Evolutionary conservation across 1,139 yeast species (phyloP), one percentile per base, ranked within the genome.

Genomic region (Pichia sp.): DNA sequence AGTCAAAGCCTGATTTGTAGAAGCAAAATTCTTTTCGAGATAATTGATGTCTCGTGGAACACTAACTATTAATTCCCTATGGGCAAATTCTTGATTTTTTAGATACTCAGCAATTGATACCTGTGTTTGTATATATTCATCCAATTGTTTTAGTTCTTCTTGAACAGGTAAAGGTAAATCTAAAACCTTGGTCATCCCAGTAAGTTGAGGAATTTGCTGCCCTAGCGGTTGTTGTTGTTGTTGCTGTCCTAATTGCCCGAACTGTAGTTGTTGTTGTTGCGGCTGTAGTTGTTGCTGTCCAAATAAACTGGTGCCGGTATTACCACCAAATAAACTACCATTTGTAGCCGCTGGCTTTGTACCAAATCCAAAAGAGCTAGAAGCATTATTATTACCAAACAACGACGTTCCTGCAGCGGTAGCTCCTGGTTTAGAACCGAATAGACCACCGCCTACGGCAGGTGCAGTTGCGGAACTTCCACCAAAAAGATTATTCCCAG

Each of bases 31-130:
- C 55, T 80, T 74, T 45, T 74, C 73, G 48, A 92, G 66, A 55
- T 82, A 87, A 53, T 77, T 78, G 34, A 87, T 82, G 60, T 94
- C 98, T 49, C 86, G 75, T 16, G 97, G 96, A 39, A 92, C 82
- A 45, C 95, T 82, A 30, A 76, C 77, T 38, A 92, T 78, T 40
- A 85, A 69, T 47, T 80, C 82, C 42, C 78, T 75, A 55, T 89
- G 96, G 31, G 77, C 78, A 12, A 68, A 68, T 47, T 75, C 69
- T 51, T 81, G 84, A 25, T 81, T 74, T 51, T 80, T 79, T 49
- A 92, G 69, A 40, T 85, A 85, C 38, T 87, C 92, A 6, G 95
- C 83, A 43, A 86, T 83, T 48, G 83, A 76, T 46, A 84, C 86
- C 66, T 92, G 97, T 34, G 80, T 77, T 54, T 82, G 85, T 51